Evolutionary conservation across 164 flowering plant genomes (phyloP), one percentile per base, ranked within the genome.

Genomic region (Piper longum): DNA sequence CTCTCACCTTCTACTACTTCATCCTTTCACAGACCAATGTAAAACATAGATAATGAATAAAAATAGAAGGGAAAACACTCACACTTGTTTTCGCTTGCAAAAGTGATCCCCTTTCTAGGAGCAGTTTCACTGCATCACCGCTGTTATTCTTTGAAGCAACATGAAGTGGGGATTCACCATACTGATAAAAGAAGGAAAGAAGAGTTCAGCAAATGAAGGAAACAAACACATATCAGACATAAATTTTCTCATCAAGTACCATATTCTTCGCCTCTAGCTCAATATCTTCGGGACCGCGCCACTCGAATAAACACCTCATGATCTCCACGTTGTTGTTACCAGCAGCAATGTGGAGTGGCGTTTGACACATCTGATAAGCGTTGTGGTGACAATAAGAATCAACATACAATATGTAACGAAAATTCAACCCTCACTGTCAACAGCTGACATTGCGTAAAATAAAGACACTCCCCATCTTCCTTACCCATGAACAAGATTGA

Each of bases 101-200:
- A 64, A 69, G 76, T 72, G 96, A 91, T 75, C 96, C 96, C 68
- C 65, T 86, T 62, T 81, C 82, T 61, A 95, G 87, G 76, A 95
- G 96, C 68, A 95, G 61, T 64, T 71, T 60, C 54, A 84, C 90
- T 65, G 97, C 83, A 56, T 81, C 93, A 76, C 69, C 80, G 74
- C 96, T 81, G 4, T 97, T 97, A 81, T 95, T 91, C 82, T 95
- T 95, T 57, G 99, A 88, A 11, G 99, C 99, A 93, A 91, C 87
- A 72, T 95, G 97, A 73, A 95, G 78, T 41, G 99, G 97, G 66
- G 96, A 91, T 80, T 95, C 97, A 63, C 99, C 97, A 77, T 91
- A 88, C 99, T 95, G 87, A 73, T 73, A 60, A 11, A 43, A 48
- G 52, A 9, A 48, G 14, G 14, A 9, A 11, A 43, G 52, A 48